Base-by-base conservation (phyloP, 257 asterid genomes). In the Cinchona pubescens region DNA sequence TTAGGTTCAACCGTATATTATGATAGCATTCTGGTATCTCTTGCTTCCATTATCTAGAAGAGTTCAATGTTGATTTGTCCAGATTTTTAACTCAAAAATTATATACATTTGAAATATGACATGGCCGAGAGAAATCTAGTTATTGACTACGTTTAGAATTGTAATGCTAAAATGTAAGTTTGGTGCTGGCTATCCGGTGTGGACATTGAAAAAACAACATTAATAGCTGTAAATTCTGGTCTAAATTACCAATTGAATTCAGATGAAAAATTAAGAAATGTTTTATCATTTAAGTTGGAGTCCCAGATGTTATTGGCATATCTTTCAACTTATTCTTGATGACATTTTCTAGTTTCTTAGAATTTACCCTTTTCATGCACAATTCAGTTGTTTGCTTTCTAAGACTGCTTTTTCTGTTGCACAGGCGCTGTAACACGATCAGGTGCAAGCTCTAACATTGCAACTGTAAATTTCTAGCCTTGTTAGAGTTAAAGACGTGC, bases 361-460 rank as follows among this genome's bases (percentile, higher is more conserved):
- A 6, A 1, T 11, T 42, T 10, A n/a, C 7, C 8, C 37, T 37
- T 55, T 19, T 27, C 34, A 61, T 73, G 49, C 67, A 71, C 35
- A 62, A 51, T 38, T 65, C 21, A 32, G 35, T 53, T 13, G 18
- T 65, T 60, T 42, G 35, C 30, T 58, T 82, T 65, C 73, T 74
- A 45, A 48, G 32, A 55, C 56, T 56, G 59, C 27, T 40, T 77
- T 74, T 76, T 23, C 72, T 83, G 76, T 78, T 82, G 67, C 62
- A 49, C 73, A 94, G 97, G 97, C 77, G 89, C 96, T 79, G 88
- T 87, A 76, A 70, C 85, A 59, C 95, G 94, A 83, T 90, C 97
- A 37, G 96, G 97, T 80, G 82, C 90, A 69, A 94, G 99, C 91
- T 92, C 92, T 73, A 94, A 90, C 81, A 84, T 89, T 71, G 61